Conservation (phyloP, 768 basidiomycete species). For the Omphalotus guepiniiformis region DNA sequence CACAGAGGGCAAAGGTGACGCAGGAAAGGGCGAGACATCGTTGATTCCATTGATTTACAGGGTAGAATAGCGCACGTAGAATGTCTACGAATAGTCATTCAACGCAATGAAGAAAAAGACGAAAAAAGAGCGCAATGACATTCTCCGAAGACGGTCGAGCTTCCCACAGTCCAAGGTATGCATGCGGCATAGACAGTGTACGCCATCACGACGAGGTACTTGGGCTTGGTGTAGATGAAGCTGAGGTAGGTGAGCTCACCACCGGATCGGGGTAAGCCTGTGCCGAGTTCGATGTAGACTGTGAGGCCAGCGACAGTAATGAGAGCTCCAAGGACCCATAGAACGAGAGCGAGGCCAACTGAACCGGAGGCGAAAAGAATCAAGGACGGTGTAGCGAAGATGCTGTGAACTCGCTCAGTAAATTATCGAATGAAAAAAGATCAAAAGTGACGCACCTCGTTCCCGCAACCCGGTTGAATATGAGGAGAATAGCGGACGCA, state of each 20-base stretch:
- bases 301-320: conserved; percentile 36
- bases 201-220: conserved; percentile 50
- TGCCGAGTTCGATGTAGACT: conserved; percentile 30
- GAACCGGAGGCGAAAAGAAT: conserved; percentile 36
- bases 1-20: conserved; percentile 31
- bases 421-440: neutral
- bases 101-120: neutral
- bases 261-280: conserved; percentile 57
- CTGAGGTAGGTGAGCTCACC: conserved; percentile 75
- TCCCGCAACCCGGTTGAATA: conserved; percentile 41
- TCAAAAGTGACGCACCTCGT: conserved; percentile 30
- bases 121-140: conserved; percentile 23
- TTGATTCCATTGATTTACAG: conserved; percentile 22
- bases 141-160: conserved; percentile 59
- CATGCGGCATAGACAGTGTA: conserved; percentile 52
- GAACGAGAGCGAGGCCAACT: conserved; percentile 37
- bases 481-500: conserved; percentile 35
- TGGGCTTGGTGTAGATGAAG: conserved; percentile 53
- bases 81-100: conserved; percentile 1
- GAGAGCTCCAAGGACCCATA: conserved; percentile 40
- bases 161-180: conserved; percentile 39
- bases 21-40: conserved; percentile 31
- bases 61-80: conserved; percentile 30
- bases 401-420: conserved; percentile 16
- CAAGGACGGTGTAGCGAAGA: conserved; percentile 38